Base-by-base conservation (phyloP, 768 basidiomycete genomes). In the Cystobasidium onofrii region DNA sequence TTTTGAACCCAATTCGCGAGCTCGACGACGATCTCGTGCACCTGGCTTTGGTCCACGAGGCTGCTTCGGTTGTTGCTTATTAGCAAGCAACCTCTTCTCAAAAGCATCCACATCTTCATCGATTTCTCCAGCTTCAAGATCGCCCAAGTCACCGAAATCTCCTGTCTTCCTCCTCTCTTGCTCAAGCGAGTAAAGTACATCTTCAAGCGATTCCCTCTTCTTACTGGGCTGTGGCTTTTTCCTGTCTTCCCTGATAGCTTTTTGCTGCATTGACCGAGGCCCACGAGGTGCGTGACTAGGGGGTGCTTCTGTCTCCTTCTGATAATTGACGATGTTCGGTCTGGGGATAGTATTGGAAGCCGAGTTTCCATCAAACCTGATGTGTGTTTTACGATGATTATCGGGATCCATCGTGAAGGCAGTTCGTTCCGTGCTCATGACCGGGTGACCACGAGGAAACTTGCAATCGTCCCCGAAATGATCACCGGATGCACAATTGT, bases 381-480 rank as follows among this genome's bases (percentile, higher is more conserved):
- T 64, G 25, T 64, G 63, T 10, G 63, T 36, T 39, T 64, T 44
- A 20, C 36, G 63, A 64, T 27, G 63, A 44, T 67, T 67, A 46
- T 67, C 46, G 23, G 44, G 27, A 50, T 46, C 36, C 25, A 41
- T 34, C 10, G 74, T 72, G 60, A 75, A 75, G 4, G 74, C 74
- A 12, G 66, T 71, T 7, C 65, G 54, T 25, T 63, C 71, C 4
- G 61, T 44, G 43, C 18, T 33, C 34, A 63, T 43, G 18, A 75
- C 10, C 1, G 74, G 73, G 41, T 74, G 74, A n/a, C 62, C 74
- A 3, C 74, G 71, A 15, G 70, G 74, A 23, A 20, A 29, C 23
- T 74, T 74, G 60, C 74, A 75, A 25, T 75, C 71, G 44, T 72
- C 61, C 1, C 73, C 61, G 18, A 66, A 74, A 23, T 69, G 64